phyloP scores from a whole-genome alignment of 768 basidiomycete genomes.

The Mycena venus region DNA sequence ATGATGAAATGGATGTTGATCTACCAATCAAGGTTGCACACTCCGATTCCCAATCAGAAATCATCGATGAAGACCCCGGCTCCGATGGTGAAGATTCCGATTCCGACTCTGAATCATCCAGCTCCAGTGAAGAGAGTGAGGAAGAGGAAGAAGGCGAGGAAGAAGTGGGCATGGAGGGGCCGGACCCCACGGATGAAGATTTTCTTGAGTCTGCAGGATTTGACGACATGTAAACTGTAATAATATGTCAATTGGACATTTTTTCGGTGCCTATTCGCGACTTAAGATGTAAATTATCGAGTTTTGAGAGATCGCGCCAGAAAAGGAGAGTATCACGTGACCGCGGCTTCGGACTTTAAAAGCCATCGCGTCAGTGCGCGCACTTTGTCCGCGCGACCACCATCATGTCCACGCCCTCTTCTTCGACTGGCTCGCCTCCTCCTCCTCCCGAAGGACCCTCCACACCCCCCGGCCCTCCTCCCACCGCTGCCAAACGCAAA shows the following conservation, averaged over 20 bases:
- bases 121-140: background rate
- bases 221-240: background rate
- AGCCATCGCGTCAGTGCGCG: no score
- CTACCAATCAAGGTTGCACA: background rate
- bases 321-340: no score
- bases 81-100: background rate
- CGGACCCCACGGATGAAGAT: background rate
- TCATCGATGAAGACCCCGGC: background rate
- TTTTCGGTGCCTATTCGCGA: no score
- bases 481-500: no score
- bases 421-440: no score
- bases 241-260: background rate
- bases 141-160: background rate
- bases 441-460: no score
- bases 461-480: no score
- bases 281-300: no score
- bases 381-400: no score
- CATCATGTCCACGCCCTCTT: no score
- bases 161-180: background rate
- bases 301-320: no score
- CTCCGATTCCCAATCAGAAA: background rate
- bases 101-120: background rate
- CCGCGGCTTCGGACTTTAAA: no score
- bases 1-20: background rate
- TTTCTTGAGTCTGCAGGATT: background rate